These are phyloP conservation scores for Aphanocladium album DNA, from an alignment of 2,329 filamentous ascomycete genomes.

Conservation along the genomic window DNA sequence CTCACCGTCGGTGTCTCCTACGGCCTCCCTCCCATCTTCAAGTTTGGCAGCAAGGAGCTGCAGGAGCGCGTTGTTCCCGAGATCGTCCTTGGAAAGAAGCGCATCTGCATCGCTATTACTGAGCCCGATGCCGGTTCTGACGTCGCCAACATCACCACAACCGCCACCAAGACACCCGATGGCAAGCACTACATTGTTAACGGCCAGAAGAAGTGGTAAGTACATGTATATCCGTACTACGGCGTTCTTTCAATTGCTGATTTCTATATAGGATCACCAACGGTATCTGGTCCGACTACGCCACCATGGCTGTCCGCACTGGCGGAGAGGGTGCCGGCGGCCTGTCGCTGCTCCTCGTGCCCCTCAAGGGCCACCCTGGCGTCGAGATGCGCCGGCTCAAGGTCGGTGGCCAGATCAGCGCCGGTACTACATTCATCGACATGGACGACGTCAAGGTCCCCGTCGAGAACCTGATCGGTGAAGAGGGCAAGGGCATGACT, in stretches of 20 bases:
- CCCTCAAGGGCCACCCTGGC: slow-evolving; percentile 26
- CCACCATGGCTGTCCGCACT: slow-evolving; percentile 57
- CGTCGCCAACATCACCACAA: slow-evolving; percentile 67
- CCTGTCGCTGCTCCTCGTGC: slow-evolving; percentile 52
- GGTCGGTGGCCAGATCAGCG: slow-evolving; percentile 62
- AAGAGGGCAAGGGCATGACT: slow-evolving; percentile 48
- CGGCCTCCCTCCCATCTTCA: slow-evolving; percentile 65
- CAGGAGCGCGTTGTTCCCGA: slow-evolving; percentile 65
- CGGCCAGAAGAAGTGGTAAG: slow-evolving; percentile 68
- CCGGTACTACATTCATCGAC: slow-evolving; percentile 52
- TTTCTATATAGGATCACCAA: slow-evolving; percentile 45
- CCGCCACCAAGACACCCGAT: slow-evolving; percentile 55
- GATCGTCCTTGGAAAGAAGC: slow-evolving; percentile 59
- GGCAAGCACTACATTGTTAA: slow-evolving; percentile 67
- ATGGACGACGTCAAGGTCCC: slow-evolving; percentile 50
- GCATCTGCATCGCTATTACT: slow-evolving; percentile 72
- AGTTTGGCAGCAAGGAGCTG: slow-evolving; percentile 58
- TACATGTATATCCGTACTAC: background rate
- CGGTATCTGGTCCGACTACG: slow-evolving; percentile 55
- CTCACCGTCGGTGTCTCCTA: slow-evolving; percentile 69
- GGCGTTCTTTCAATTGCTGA: background rate
- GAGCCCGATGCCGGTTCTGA: slow-evolving; percentile 69
- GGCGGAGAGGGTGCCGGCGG: slow-evolving; percentile 47
- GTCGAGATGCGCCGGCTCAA: slow-evolving; percentile 39
- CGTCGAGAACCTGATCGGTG: slow-evolving; percentile 45